Base-by-base conservation (phyloP, 1,139 yeast species). In the Maudiozyma humilis region DNA sequence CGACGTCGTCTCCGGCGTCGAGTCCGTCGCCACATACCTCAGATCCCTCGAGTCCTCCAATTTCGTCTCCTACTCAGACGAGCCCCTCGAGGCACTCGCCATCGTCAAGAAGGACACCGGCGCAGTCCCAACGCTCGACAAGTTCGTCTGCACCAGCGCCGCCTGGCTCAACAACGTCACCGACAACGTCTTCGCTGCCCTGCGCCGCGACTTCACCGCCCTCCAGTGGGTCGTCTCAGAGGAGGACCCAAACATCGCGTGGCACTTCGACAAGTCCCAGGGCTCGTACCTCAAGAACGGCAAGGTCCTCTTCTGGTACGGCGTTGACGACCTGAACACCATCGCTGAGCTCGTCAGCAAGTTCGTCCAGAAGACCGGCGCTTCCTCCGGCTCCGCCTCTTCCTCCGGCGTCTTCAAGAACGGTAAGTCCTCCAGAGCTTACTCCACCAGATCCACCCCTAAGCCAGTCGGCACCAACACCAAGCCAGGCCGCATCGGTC, bases 131-230 rank as follows among this genome's bases (percentile, higher is more conserved):
- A 77, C 75, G 46, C 70, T 91, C 51, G 96, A 87, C 65, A 88
- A 87, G 65, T 87, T 91, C 62, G 72, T 88, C 54, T 87, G 94
- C 29, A 78, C 94, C 30, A 81, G 84, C 64, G 78, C 85, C 47
- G 97, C 97, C 38, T 91, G 99, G 99, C 79, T 91, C 62, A 91
- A 91, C 70, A 91, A 89, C 56, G 96, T 91, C 47, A 84, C 96
- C 46, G 99, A 91, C 59, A 91, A 89, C 66, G 84, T 93, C 47
- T 91, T 94, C 77, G 76, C 74, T 46, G 79, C 95, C 16, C 75
- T 91, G 55, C 78, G 74, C 55, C 83, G 82, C 59, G 95, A 89
- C 61, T 83, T 77, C 64, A 55, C 72, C 33, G 67, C 79, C 13
- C 72, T 93, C 53, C 88, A 81, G 63, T 91, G 98, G 98, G 75